Evolutionary conservation across 108 stramenopile species (phyloP).

Genomic region (Fragilariopsis cylindrus): DNA sequence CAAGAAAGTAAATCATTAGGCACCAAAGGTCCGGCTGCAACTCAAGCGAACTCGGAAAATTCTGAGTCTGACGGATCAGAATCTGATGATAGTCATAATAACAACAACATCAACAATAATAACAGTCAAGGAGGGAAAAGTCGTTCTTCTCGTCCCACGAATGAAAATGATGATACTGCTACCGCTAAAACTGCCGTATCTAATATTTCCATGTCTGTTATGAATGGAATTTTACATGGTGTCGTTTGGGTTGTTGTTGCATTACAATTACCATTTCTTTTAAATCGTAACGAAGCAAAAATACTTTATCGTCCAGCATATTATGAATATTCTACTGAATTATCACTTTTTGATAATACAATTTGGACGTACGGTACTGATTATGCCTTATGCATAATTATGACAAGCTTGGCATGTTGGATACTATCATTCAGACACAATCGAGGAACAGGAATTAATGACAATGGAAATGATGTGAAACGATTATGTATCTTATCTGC

Average conservation of each 20-base stretch:
- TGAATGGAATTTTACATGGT: background rate
- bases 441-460: background rate
- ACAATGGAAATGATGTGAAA: background rate
- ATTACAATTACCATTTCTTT: conserved; percentile 50
- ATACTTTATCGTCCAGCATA: conserved; percentile 53
- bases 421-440: conserved; percentile 7
- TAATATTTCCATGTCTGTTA: background rate
- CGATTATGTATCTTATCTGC: conserved; percentile 14
- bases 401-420: conserved; percentile 37
- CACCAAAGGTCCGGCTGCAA: no score
- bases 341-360: conserved; percentile 75
- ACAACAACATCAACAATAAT: background rate
- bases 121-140: background rate
- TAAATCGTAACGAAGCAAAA: conserved; percentile 38
- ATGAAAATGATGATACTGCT: background rate
- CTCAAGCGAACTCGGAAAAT: background rate
- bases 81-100: background rate
- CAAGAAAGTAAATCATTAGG: no score
- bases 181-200: background rate
- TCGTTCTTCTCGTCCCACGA: background rate
- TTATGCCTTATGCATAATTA: conserved; percentile 65
- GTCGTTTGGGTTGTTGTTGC: conserved; percentile 7
- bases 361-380: conserved; percentile 85
- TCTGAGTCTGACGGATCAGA: conserved; percentile 1
- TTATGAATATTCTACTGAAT: conserved; percentile 50